Evolutionary conservation across 345 rosid species (phyloP), one percentile per base, ranked within the genome.

Genomic region (Moringa oleifera): DNA sequence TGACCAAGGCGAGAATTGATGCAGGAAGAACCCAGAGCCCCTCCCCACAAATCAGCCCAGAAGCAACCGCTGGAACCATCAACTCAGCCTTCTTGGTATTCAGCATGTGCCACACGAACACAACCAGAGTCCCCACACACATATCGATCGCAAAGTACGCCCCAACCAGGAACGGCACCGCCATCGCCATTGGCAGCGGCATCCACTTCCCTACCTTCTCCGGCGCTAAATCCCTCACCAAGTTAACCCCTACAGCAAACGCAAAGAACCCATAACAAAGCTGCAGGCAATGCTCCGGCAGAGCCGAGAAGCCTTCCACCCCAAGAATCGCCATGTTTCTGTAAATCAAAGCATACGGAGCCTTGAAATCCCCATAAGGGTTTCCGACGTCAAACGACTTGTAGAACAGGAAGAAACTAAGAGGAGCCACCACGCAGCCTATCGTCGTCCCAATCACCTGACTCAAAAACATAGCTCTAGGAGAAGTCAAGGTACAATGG

Each of bases 161-260:
- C 47, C 81, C 81, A 0, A 71, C 21, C 61, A 71, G 77, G 71
- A 77, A 77, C 2, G 84, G 81, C 20, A 66, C 59, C 15, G 79
- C 79, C 84, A 80, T 66, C 18, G 79, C 79, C 84, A 80, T 76
- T 6, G 81, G 84, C 7, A 73, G 57, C 17, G 81, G 84, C 37
- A 77, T 58, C 12, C 54, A 74, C 66, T 58, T 58, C 19, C 70
- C 54, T 46, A 62, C 46, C 16, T 28, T 71, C 8, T 10, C 9
- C 0, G 61, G 57, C 3, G 72, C 25, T 0, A 16, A 6, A 13
- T 80, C 81, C 58, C 59, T 66, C 22, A 80, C 2, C 20, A 59
- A 37, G 54, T 80, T 80, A 0, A 80, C 58, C 51, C 49, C 0
- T 0, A 77, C 20, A n/a, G 84, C 77, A 0, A 74, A 77, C 0